Evolutionary conservation across 306 rosid genomes (phyloP), one percentile per base, ranked within the genome.

Genomic region (Oemleria cerasiformis): DNA sequence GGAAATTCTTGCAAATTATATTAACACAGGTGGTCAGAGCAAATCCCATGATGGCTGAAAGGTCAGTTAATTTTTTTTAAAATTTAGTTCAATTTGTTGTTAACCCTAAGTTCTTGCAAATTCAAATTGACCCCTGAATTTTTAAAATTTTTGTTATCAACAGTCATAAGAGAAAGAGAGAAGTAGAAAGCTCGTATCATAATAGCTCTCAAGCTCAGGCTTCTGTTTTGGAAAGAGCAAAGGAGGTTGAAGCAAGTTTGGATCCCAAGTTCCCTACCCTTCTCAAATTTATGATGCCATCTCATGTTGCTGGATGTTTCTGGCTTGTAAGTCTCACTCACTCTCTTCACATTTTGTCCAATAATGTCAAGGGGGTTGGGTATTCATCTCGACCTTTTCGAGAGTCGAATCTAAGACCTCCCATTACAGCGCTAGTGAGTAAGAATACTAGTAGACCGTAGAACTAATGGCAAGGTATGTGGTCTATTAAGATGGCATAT

Each of bases 231-330:
- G 56, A 60, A 59, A 73, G 70, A 73, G 92, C 87, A 54, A 53
- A 64, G 25, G 81, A 78, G 75, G 59, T 84, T 64, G 73, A 78
- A 73, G 71, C 81, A 63, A 82, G 21, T 41, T 64, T 84, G 5
- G 75, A 72, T 8, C 77, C 77, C 11, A 50, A 74, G 19, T 71
- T 70, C 40, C 92, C 84, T 16, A 80, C 71, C 75, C 6, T 84
- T 4, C 49, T 80, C 43, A 87, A 68, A 77, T 2, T 11, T 53
- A 82, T 87, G 87, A 68, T 71, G 5, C 84, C 62, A 20, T 87
- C 92, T 57, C 87, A 87, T 70, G 87, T 84, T 30, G 9, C 74
- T 13, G 50, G 63, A 14, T 85, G 88, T 21, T 87, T 80, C 83
- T 87, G 92, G 87, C 82, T 84, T 70, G 92, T 87, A 80, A 78